Base-by-base conservation (phyloP, 495 filamentous ascomycete species). In the Bathelium albidoporum region DNA sequence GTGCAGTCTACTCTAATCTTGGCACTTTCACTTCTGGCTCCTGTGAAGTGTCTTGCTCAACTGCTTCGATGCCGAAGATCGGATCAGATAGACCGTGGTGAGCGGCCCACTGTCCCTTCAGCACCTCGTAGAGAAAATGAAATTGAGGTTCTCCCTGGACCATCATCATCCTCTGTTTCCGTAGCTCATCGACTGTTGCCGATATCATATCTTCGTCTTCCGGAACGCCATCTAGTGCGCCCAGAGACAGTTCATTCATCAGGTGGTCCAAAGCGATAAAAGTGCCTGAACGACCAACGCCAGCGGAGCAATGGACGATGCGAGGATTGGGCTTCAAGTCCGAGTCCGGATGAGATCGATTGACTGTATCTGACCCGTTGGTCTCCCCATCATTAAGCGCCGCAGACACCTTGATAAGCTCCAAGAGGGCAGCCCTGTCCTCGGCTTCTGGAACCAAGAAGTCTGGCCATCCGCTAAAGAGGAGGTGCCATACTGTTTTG, bases 211-310 rank as follows among this genome's bases (percentile, higher is more conserved):
- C 76, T 59, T 65, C 63, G n/a, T 61, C 65, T 1, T 39, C 64
- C 1, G 65, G 61, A n/a, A 75, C 22, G 11, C 65, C 61, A 49
- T 86, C 82, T 64, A 94, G 74, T 29, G 83, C 80, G 32, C 91
- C 95, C 12, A 85, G 83, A 41, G 89, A 85, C 9, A 97, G 77
- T 72, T 96, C 90, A 29, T 84, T 80, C 49, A 96, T 81, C 55
- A 99, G 82, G 70, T 93, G 88, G 74, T 97, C 95, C 10, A 99
- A 83, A 2, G 91, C 88, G 66, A 99, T 94, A 71, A 97, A 99
- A 0, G 94, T 97, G 59, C 94, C 94, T 20, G 88, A 92, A 59
- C 94, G 85, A 26, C 94, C 94, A 12, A 99, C 95, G 41, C 94
- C 94, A 26, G 94, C 94, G 67, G 88, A 91, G 76, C 92, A 97